Base-by-base conservation (phyloP, 179 eudicot species). In the Heliamphora pulchella region DNA sequence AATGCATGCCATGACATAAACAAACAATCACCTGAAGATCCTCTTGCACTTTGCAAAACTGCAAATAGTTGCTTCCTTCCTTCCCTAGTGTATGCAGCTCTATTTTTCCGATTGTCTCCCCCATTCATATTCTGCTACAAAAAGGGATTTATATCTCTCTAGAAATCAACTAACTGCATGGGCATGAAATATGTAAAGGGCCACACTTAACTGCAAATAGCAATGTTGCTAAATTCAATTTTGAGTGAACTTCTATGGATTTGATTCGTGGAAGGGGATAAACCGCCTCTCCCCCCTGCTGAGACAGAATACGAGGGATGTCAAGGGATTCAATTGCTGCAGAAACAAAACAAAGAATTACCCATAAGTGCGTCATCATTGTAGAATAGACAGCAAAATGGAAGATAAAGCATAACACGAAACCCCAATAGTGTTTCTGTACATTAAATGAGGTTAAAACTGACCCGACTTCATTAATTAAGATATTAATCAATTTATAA, bases 41-140 rank as follows among this genome's bases (percentile, higher is more conserved):
- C 99, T 91, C 97, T 92, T 73, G 98, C 98, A 89, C 99, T 91
- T 86, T 94, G 99, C 80, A 96, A 85, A 85, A 96, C 98, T 69
- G 96, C 92, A 88, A 96, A 96, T 39, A 94, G 94, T 79, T 96
- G 99, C 79, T 96, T 96, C 80, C 99, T 86, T 68, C 99, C 98
- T 66, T 94, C 99, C 87, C 99, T 92, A 69, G 98, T 96, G 84
- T 88, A 92, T 77, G 97, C 91, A 86, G 96, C 94, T 86, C 87
- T 89, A 82, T 89, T 96, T 87, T 92, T 94, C 44, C 63, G 85
- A 86, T 87, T 90, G 80, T 92, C 98, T 67, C 88, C 91, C 74
- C 88, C 91, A 63, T 87, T 81, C 88, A 84, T 84, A 80, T 89
- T 91, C 99, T 94, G 89, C 64, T 53, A 73, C n/a, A 73, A 83